Evolutionary conservation across 2,329 filamentous ascomycete species (phyloP).

Genomic region (Magnaporthales sp.): DNA sequence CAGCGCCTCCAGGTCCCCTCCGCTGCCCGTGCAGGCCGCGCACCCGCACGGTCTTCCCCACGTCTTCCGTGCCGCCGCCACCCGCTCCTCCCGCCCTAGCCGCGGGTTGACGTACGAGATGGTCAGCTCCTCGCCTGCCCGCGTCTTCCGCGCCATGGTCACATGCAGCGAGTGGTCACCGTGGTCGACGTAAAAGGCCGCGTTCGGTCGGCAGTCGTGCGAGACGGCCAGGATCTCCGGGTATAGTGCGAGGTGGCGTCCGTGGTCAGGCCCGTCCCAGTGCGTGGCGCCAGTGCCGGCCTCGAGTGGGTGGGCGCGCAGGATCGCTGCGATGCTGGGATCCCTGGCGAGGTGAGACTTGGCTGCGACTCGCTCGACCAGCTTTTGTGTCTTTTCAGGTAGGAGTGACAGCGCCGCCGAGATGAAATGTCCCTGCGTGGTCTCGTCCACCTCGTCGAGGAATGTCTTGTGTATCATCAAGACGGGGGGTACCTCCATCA

Average conservation of each 20-base stretch:
- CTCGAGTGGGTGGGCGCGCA: conserved; percentile 16
- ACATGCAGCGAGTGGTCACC: conserved; percentile 21
- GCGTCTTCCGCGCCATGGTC: conserved; percentile 23
- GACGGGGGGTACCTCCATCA: conserved; percentile 15
- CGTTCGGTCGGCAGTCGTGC: conserved; percentile 33
- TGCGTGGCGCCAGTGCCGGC: conserved; percentile 13
- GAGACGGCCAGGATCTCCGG: conserved; percentile 26
- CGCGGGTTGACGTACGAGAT: conserved; percentile 29
- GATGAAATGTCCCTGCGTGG: conserved; percentile 11
- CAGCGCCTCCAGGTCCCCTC: conserved; percentile 8
- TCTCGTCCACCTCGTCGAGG: conserved; percentile 13
- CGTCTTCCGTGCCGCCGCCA: conserved; percentile 18
- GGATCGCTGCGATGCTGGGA: conserved; percentile 12
- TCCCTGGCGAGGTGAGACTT: conserved; percentile 6
- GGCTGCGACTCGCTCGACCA: conserved; percentile 12
- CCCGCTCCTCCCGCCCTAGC: conserved; percentile 16
- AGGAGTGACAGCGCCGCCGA: conserved; percentile 16
- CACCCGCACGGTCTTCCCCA: conserved; percentile 28
- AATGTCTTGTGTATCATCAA: conserved; percentile 13
- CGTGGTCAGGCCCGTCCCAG: conserved; percentile 2
- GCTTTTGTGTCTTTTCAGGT: conserved; percentile 12
- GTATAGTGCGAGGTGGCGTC: conserved; percentile 18
- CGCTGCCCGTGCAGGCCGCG: conserved; percentile 18
- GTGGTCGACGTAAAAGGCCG: conserved; percentile 22
- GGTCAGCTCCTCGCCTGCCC: conserved; percentile 26